These are phyloP conservation scores for Chrysosporium keratinophilum DNA, from an alignment of 2,329 filamentous ascomycete genomes.

Conservation along the genomic window DNA sequence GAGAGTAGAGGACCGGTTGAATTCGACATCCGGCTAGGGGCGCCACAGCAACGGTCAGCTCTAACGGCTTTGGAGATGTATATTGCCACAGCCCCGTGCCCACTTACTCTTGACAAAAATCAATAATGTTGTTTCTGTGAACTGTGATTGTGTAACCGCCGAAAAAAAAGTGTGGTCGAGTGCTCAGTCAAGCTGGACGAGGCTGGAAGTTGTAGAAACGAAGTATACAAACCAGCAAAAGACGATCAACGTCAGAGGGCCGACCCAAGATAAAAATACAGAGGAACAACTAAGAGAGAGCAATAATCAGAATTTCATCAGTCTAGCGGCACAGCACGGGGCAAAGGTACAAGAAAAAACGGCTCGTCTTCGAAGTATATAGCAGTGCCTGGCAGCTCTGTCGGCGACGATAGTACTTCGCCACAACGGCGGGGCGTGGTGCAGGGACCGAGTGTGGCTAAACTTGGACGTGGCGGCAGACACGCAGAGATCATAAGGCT, in stretches of 20 bases:
- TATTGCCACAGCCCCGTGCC: conserved; percentile 2
- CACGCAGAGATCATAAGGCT: background rate
- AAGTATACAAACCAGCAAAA: background rate
- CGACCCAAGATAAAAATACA: background rate
- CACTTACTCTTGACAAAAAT: conserved; percentile 7
- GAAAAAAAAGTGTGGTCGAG: background rate
- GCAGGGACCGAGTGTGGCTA: conserved; percentile 7
- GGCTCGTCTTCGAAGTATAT: background rate
- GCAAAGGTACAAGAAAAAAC: background rate
- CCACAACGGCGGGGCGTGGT: conserved; percentile 15
- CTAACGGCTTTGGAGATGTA: background rate
- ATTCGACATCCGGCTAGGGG: conserved; percentile 6
- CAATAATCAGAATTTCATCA: background rate
- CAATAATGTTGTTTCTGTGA: background rate
- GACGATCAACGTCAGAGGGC: conserved; percentile 7
- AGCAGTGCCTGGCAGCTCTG: background rate
- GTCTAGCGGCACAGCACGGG: background rate
- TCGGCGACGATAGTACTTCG: conserved; percentile 8
- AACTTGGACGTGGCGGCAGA: conserved; percentile 8
- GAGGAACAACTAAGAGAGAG: background rate
- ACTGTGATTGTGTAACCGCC: conserved; percentile 3
- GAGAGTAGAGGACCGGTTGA: conserved; percentile 5
- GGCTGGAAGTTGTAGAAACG: background rate
- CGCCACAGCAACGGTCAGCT: conserved; percentile 4
- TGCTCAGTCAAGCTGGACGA: too few species aligned